Base-by-base conservation (phyloP, 1,284 basidiomycete species). In the Earliella scabrosa region DNA sequence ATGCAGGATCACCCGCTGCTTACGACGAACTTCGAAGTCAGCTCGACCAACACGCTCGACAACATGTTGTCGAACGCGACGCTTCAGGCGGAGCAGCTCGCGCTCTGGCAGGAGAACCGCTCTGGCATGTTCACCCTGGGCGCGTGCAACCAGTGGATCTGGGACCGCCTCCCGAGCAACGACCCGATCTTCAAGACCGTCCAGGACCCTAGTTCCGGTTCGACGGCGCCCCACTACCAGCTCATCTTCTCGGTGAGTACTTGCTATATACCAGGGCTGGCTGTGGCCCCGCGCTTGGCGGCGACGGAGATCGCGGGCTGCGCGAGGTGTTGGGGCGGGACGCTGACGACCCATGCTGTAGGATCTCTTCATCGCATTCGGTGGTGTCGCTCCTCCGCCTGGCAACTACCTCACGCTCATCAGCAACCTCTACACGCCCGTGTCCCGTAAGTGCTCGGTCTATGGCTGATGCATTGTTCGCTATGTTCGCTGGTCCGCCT, bases 1-100 rank as follows among this genome's bases (percentile, higher is more conserved):
- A 59, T 81, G 14, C 68, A 68, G 49, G 79, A 80, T 61, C 78
- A 80, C 63, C 55, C 60, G 24, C 18, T 62, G 9, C 46, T 67
- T 9, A 45, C 60, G 9, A 52, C 50, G 26, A 48, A 52, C 27
- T 68, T 38, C 44, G 16, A 36, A 16, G 61, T 61, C 27, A 63
- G 57, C 48, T 45, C 56, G 11, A 60, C 36, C 9, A 48, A 59
- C 40, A 62, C 62, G n/a, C 41, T 56, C 23, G 63, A 58, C 32
- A 26, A 58, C 21, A 40, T 60, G 26, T 32, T 27, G 20, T 35
- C 50, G 7, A 60, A 66, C 49, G 24, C 56, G 16, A 59, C 59
- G 7, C 41, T 60, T 10, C 35, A 34, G 34, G 46, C 36, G 10
- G 55, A 65, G 52, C 46, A 52, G 50, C 44, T 63, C 26, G 34